Base-by-base conservation (phyloP, 768 basidiomycete species). In the Daedalea quercina region DNA sequence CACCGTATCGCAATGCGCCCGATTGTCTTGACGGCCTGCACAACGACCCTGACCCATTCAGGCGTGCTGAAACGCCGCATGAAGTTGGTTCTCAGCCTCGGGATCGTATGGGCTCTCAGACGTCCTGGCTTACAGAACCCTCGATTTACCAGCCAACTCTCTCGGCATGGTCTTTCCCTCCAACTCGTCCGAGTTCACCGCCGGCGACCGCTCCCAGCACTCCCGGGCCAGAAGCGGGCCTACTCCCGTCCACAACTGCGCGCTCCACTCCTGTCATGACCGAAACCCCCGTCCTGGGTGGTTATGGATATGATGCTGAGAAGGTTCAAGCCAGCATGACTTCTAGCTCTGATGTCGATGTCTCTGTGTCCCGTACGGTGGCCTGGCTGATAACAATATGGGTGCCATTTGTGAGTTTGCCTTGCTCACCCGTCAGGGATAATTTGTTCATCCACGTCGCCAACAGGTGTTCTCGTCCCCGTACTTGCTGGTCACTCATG, bases 111-210 rank as follows among this genome's bases (percentile, higher is more conserved):
- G 82, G 76, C 9, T 87, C 86, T 7, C 84, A 86, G 63, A 80
- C 72, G 17, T 90, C 87, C 3, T 89, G 87, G 87, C 65, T 90
- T 52, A 84, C 84, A 0, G 85, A 84, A 3, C 76, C 77, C 7
- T 73, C 78, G 42, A 80, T 73, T 11, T 78, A 82, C 11, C 80
- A 78, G 42, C 69, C 73, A 13, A 81, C 82, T 0, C 52, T 82
- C 20, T 79, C 86, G 22, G 76, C 78, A 9, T 89, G 85, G 84
- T 86, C 84, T 1, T 88, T 78, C 70, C 80, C 87, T 17, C 67
- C 78, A 2, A 76, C 75, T 17, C 60, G 54, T n/a, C 56, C 64
- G 12, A 56, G 57, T 3, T 63, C 63, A 7, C 65, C 70, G n/a
- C 56, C 65, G 3, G 56, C 69, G 34, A 65, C 60, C 41, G 69